Evolutionary conservation across 1,139 yeast species (phyloP).

Genomic region (Kurtzmaniella quercitrusa): DNA sequence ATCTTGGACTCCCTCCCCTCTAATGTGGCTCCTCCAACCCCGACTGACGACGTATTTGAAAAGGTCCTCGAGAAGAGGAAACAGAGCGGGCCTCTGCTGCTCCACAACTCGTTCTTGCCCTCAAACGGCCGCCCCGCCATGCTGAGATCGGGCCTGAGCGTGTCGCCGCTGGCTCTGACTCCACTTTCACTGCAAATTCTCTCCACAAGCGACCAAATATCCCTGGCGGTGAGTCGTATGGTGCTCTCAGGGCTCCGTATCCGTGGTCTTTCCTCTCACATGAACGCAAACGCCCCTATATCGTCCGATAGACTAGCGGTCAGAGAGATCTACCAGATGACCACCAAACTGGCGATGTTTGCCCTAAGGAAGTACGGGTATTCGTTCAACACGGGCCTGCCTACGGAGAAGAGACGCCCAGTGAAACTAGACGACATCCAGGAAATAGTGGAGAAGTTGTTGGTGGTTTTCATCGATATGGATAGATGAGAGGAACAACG

Average conservation of each 20-base stretch:
- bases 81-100: conserved; percentile 14
- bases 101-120: conserved; percentile 11
- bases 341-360: conserved; percentile 36
- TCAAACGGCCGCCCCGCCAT: conserved; percentile 7
- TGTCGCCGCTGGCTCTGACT: conserved; percentile 1
- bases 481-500: conserved; percentile 15
- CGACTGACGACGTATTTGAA: conserved; percentile 27
- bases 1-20: not conserved
- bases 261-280: conserved; percentile 33
- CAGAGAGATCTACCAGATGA: conserved; percentile 42
- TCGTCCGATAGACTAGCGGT: conserved; percentile 31
- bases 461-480: conserved; percentile 33
- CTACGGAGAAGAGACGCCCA: conserved; percentile 6
- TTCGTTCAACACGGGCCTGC: conserved; percentile 16
- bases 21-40: not conserved
- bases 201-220: conserved; percentile 28
- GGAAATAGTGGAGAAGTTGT: conserved; percentile 32
- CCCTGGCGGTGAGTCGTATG: conserved; percentile 30
- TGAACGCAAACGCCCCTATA: conserved; percentile 13
- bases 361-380: conserved; percentile 35
- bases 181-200: conserved; percentile 16
- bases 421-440: conserved; percentile 28
- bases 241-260: conserved; percentile 40
- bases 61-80: conserved; percentile 30
- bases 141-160: not conserved